Conservation (phyloP, 106 monocot species). For the Iris macrosiphon region DNA sequence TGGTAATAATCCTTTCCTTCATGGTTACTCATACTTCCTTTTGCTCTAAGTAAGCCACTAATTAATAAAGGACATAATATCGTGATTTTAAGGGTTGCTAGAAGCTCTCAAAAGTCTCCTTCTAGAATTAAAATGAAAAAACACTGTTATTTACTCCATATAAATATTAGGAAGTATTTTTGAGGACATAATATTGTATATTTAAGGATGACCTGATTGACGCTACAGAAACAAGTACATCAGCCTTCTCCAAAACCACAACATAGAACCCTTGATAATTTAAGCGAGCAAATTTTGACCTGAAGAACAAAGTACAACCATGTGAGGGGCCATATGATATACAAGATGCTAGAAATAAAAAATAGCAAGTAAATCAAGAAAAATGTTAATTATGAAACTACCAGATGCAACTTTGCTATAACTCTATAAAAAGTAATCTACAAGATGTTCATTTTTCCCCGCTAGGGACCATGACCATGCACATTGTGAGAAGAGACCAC, state of each 20-base stretch:
- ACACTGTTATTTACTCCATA: no score
- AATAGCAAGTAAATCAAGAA: background rate
- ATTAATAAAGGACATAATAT: no score
- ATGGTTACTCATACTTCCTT: no score
- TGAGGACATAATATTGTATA: background rate
- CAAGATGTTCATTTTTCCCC: no score
- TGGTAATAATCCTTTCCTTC: no score
- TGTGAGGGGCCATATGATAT: background rate
- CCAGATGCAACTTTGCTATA: background rate
- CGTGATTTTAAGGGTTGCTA: no score
- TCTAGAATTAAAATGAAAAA: no score
- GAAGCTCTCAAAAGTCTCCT: no score
- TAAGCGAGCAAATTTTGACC: conserved; percentile 76
- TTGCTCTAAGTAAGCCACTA: no score
- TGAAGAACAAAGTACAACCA: conserved; percentile 15
- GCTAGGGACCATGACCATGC: no score
- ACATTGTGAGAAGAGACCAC: no score
- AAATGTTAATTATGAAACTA: background rate
- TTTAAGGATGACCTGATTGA: conserved; percentile 50
- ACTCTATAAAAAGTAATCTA: background rate
- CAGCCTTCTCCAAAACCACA: conserved; percentile 73
- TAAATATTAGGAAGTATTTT: no score
- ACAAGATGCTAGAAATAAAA: background rate
- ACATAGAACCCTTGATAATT: conserved; percentile 80
- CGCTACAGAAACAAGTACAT: conserved; percentile 67